These are phyloP conservation scores for Russula ochroleuca DNA, from an alignment of 768 basidiomycete species.

Conservation along the genomic window DNA sequence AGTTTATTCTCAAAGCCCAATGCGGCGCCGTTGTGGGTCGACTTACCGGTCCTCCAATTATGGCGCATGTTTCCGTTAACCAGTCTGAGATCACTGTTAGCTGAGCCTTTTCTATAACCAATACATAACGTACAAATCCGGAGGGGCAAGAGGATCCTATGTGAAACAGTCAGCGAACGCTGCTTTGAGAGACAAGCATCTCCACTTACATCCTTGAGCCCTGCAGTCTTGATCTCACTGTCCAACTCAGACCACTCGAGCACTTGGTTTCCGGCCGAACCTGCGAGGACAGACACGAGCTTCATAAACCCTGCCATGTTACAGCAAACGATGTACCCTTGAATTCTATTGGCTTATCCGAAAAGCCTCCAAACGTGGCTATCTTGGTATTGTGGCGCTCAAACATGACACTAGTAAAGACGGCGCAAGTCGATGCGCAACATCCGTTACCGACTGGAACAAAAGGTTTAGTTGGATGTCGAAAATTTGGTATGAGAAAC, in stretches of 20 bases:
- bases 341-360: conserved; percentile 43
- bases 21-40: background rate
- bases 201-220: conserved; percentile 34
- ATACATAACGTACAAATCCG: background rate
- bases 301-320: background rate
- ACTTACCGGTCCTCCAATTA: conserved; percentile 2
- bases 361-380: conserved; percentile 50
- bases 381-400: conserved; percentile 47
- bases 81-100: background rate
- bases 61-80: background rate
- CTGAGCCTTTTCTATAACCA: too few relatives aligned
- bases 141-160: conserved; percentile 2
- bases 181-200: background rate
- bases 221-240: conserved; percentile 22
- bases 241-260: background rate
- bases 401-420: conserved; percentile 53
- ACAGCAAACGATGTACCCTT: conserved; percentile 35
- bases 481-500: background rate
- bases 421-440: conserved; percentile 55
- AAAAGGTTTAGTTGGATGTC: background rate
- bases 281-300: background rate
- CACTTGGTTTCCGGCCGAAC: conserved; percentile 22
- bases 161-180: background rate
- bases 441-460: conserved; percentile 22
- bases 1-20: background rate